A percentile compares a stretch with the other conserved stretches of the same genome.
Conservation (phyloP, 495 filamentous ascomycete genomes). For the Diplogelasinospora grovesii region DNA sequence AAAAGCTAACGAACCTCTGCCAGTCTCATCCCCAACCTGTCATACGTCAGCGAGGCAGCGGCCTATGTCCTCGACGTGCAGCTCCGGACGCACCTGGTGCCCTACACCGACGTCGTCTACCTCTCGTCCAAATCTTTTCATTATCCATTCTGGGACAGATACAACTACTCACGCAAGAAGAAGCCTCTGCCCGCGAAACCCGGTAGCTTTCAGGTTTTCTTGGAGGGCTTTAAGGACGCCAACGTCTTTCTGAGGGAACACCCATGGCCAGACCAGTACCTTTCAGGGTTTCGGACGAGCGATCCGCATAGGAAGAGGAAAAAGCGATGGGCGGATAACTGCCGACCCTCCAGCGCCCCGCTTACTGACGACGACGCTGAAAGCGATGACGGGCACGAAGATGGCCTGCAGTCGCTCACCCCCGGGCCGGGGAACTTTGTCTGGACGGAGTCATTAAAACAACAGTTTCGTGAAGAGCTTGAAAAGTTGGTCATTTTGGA, state of each 20-base stretch:
- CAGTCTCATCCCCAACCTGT: slow-evolving; percentile 93
- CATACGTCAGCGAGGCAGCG: slow-evolving; percentile 95
- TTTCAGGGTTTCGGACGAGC: slow-evolving; percentile 64
- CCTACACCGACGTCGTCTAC: slow-evolving; percentile 91
- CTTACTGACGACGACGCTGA: slow-evolving; percentile 65
- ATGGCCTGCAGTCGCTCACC: slow-evolving; percentile 27
- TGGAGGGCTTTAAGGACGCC: slow-evolving; percentile 94
- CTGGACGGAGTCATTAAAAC: slow-evolving; percentile 86
- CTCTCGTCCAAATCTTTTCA: slow-evolving; percentile 95
- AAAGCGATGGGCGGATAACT: slow-evolving; percentile 73
- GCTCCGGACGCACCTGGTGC: slow-evolving; percentile 84
- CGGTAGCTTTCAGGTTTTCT: slow-evolving; percentile 94
- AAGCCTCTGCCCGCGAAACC: slow-evolving; percentile 86
- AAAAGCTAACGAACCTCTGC: slow-evolving; percentile 8
- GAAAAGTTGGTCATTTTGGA: slow-evolving; percentile 97
- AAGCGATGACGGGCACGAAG: slow-evolving; percentile 53
- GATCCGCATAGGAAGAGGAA: slow-evolving; percentile 65
- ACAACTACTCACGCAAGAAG: slow-evolving; percentile 77
- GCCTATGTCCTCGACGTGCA: slow-evolving; percentile 91
- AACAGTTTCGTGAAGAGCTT: slow-evolving; percentile 87
- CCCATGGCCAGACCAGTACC: slow-evolving; percentile 94
- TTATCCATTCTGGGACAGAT: slow-evolving; percentile 94
- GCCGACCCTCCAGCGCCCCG: slow-evolving; percentile 58
- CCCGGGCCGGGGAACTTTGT: slow-evolving; percentile 53
- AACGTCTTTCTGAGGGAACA: slow-evolving; percentile 92